Evolutionary conservation across 1,284 basidiomycete species (phyloP).

Genomic region (Amylostereum areolatum): DNA sequence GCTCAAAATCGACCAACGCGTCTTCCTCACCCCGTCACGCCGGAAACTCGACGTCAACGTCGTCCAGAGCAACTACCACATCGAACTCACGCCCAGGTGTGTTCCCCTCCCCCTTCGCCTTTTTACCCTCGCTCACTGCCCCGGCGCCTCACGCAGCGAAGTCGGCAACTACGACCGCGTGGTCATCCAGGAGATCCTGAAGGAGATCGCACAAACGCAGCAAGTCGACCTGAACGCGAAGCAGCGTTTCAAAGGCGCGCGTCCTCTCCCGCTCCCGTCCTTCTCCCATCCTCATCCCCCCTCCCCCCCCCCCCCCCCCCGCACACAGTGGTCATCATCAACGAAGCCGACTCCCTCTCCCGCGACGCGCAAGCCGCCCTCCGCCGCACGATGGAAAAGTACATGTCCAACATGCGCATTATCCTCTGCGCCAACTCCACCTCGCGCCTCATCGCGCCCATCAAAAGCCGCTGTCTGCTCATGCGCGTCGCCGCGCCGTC

Average conservation of each 20-base stretch:
- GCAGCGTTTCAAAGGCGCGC: conserved; percentile 90
- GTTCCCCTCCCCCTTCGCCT: conserved; percentile 14
- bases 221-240: conserved; percentile 95
- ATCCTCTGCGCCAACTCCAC: conserved; percentile 99
- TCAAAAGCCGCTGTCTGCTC: conserved; percentile 91
- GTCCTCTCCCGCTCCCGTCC: background rate
- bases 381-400: conserved; percentile 98
- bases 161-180: conserved; percentile 95
- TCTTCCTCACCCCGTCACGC: conserved; percentile 92
- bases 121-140: background rate
- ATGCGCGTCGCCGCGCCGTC: conserved; percentile 90
- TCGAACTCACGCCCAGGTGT: conserved; percentile 95
- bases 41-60: conserved; percentile 96
- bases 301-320: conserved; percentile 2
- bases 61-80: conserved; percentile 96
- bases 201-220: conserved; percentile 99
- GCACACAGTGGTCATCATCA: conserved; percentile 91
- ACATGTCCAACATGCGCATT: conserved; percentile 96
- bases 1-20: conserved; percentile 97
- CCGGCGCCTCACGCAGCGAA: conserved; percentile 53
- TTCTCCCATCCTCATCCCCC: background rate
- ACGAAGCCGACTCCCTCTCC: conserved; percentile 93
- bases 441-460: conserved; percentile 94
- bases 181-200: conserved; percentile 95
- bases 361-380: conserved; percentile 97